Percentiles rank a stretch among this genome's conserved stretches.
Evolutionary conservation across 108 stramenopile genomes (phyloP).

Genomic region (Ochromonas danica): DNA sequence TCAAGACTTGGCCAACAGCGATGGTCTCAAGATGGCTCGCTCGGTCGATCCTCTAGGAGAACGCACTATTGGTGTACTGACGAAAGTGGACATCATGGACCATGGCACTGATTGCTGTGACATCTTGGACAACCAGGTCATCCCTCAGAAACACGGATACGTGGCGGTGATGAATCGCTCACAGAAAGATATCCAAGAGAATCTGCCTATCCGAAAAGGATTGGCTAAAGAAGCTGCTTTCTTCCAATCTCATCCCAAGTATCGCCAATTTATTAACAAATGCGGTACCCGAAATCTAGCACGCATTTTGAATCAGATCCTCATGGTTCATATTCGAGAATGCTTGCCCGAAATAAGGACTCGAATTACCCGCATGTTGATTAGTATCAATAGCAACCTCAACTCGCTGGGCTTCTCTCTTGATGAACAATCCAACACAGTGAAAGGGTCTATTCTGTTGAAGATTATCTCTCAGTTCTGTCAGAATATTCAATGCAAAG

Average conservation of each 20-base stretch:
- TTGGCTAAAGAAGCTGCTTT: constrained; percentile 83
- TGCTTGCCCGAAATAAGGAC: constrained; percentile 91
- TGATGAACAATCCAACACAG: constrained; percentile 43
- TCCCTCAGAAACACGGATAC: constrained; percentile 85
- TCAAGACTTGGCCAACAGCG: constrained; percentile 88
- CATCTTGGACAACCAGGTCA: constrained; percentile 80
- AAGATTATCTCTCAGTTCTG: constrained; percentile 84
- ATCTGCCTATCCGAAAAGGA: constrained; percentile 72
- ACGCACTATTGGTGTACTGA: constrained; percentile 94
- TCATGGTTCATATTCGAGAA: constrained; percentile 96
- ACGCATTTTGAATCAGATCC: constrained; percentile 67
- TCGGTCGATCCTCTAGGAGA: constrained; percentile 82
- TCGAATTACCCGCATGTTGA: constrained; percentile 76
- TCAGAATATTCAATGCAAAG: constrained; percentile 42
- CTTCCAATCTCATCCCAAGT: constrained; percentile 84
- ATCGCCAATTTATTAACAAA: constrained; percentile 54
- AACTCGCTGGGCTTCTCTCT: constrained; percentile 64
- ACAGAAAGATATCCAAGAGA: constrained; percentile 85
- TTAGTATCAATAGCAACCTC: constrained; percentile 78
- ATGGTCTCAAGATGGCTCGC: constrained; percentile 89
- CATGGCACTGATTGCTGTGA: constrained; percentile 91
- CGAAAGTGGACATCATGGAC: constrained; percentile 98
- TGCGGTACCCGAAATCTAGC: constrained; percentile 41
- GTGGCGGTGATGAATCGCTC: constrained; percentile 94
- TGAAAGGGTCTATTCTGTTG: constrained; percentile 74